A percentile compares a stretch with the other conserved stretches of the same genome.
These are phyloP conservation scores for Pichia sp. DNA, from an alignment of 1,139 yeast genomes.

Conservation along the genomic window DNA sequence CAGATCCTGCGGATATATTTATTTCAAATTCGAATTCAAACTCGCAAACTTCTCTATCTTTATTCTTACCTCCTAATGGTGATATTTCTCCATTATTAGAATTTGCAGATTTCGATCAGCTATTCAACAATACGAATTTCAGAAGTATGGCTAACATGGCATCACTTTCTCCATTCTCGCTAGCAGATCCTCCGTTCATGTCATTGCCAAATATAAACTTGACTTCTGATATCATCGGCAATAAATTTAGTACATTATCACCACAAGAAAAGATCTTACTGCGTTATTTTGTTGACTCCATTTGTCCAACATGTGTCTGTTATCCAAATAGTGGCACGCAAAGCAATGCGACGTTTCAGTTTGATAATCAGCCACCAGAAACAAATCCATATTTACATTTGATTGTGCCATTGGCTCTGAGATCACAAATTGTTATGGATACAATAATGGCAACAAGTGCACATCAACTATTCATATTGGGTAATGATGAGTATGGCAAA, in stretches of 20 bases:
- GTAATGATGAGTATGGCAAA: conserved; percentile 28
- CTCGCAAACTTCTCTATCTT: neutral
- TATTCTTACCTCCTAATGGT: neutral
- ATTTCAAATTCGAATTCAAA: neutral
- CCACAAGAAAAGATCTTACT: conserved; percentile 28
- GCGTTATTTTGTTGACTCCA: conserved; percentile 34
- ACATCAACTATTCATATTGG: conserved; percentile 34
- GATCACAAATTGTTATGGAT: conserved; percentile 34
- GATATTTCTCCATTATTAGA: neutral
- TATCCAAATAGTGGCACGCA: conserved; percentile 16
- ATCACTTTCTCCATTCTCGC: neutral
- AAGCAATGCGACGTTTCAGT: conserved; percentile 15
- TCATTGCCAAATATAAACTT: neutral
- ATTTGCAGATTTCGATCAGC: neutral
- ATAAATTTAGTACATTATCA: neutral
- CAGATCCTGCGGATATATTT: neutral
- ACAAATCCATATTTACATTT: conserved; percentile 37
- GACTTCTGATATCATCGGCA: neutral
- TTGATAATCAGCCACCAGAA: neutral
- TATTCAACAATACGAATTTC: neutral
- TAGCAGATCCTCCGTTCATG: neutral
- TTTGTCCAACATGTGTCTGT: conserved; percentile 39
- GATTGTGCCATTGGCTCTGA: conserved; percentile 36
- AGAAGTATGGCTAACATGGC: neutral
- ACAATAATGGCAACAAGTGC: conserved; percentile 38